A percentile compares a stretch with the other conserved stretches of the same genome.
Evolutionary conservation across 768 basidiomycete genomes (phyloP).

Genomic region (Leccinum rimulosum): DNA sequence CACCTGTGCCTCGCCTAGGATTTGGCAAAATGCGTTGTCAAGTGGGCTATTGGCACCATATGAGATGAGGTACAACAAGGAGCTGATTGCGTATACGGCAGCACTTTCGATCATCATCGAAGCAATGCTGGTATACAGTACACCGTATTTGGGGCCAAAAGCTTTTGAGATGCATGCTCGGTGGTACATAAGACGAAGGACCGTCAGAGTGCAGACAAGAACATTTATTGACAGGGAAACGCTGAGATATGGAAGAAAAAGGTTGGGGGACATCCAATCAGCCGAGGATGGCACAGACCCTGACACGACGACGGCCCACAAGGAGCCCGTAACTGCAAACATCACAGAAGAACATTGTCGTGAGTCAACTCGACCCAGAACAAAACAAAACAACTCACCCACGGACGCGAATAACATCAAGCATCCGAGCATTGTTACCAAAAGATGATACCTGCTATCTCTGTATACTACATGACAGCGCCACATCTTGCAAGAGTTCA

Average conservation of each 20-base stretch:
- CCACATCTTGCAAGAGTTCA: slow-evolving; percentile 26
- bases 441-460: slow-evolving; percentile 20
- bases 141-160: background rate
- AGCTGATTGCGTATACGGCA: slow-evolving; percentile 31
- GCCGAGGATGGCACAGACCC: slow-evolving; percentile 14
- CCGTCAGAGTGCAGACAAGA: too few relatives aligned
- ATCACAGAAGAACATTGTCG: background rate
- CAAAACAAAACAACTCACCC: slow-evolving; percentile 10
- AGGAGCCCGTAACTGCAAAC: slow-evolving; percentile 25
- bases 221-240: too few relatives aligned
- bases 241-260: slow-evolving; percentile 9
- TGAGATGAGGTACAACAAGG: slow-evolving; percentile 32
- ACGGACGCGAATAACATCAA: slow-evolving; percentile 26
- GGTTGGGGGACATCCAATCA: slow-evolving; percentile 32
- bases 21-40: slow-evolving; percentile 28
- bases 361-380: background rate
- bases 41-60: slow-evolving; percentile 22
- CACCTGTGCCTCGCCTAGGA: slow-evolving; percentile 31
- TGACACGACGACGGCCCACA: slow-evolving; percentile 30
- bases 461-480: slow-evolving; percentile 32
- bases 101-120: slow-evolving; percentile 35
- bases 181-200: too few relatives aligned
- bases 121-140: slow-evolving; percentile 31
- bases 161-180: too few relatives aligned
- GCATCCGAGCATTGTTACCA: slow-evolving; percentile 16